Evolutionary conservation across 2,329 filamentous ascomycete genomes (phyloP), one percentile per base, ranked within the genome.

Genomic region (Exophiala viscosa): DNA sequence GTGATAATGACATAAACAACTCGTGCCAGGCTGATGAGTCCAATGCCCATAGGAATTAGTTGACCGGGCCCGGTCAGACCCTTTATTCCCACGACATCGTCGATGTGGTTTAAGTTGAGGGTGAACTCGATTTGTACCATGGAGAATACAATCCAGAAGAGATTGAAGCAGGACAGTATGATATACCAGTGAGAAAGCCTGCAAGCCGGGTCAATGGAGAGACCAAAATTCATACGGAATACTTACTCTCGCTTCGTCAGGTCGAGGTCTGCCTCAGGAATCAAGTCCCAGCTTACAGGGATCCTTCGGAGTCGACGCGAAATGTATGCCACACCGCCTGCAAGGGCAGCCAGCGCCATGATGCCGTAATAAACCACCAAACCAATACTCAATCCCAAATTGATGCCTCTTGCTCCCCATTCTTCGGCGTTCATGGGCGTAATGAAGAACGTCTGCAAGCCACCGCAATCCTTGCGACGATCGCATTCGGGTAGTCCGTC

Each of bases 51-150:
- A 5, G 51, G 51, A 31, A 54, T 49, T 40, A 54, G 17, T 36
- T 54, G 51, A 7, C 51, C 51, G 14, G 51, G 39, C 4, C 51
- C 48, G 13, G 14, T 40, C 8, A 45, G 35, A 2, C 46, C 46
- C 7, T n/a, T 14, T 3, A 13, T 28, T 2, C 41, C 45, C n/a
- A 54, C 15, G 34, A 54, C 51, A 33, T 54, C 49, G 13, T 34
- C 23, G 18, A 54, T 54, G 46, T 54, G 45, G 31, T 59, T 59
- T 39, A 51, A 28, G 38, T 56, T 56, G 14, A 59, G 39, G 9
- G 53, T 56, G 20, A 59, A 10, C 18, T 59, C 56, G 47, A 59
- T 51, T 39, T 45, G 46, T 38, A 48, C 13, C 14, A 57, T 57
- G 36, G 47, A 14, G 38, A 51, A 57, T 10, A 57, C 17, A 20